Evolutionary conservation across 129 eudicot species (phyloP).

Genomic region (Flaveria trinervia): DNA sequence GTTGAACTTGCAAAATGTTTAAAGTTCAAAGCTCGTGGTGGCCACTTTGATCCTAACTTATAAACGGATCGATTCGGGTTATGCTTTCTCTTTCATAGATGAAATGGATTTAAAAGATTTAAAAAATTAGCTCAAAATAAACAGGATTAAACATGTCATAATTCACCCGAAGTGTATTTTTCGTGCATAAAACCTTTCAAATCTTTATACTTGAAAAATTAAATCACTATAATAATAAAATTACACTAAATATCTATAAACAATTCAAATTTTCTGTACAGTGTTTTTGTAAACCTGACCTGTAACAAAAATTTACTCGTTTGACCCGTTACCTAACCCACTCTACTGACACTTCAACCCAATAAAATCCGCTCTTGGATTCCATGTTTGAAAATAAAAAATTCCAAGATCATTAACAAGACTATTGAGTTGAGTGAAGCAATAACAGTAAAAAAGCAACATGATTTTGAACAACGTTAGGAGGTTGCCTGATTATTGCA

Average conservation of each 20-base stretch:
- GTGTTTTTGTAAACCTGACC: background rate
- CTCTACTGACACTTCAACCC: background rate
- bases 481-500: conserved; percentile 86
- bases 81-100: background rate
- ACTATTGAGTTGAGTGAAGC: background rate
- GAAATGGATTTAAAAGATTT: background rate
- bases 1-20: background rate
- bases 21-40: background rate
- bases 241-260: background rate
- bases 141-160: background rate
- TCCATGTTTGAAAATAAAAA: background rate
- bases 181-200: background rate
- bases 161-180: background rate
- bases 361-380: background rate
- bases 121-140: background rate
- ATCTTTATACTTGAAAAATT: background rate
- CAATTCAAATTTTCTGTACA: background rate
- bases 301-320: background rate
- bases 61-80: background rate
- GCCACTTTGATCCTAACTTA: background rate
- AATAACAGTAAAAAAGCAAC: background rate
- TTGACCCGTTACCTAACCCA: background rate
- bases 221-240: background rate
- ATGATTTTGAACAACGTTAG: background rate
- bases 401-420: background rate